Base-by-base conservation (phyloP, 345 rosid species). In the Sisymbrium irio region DNA sequence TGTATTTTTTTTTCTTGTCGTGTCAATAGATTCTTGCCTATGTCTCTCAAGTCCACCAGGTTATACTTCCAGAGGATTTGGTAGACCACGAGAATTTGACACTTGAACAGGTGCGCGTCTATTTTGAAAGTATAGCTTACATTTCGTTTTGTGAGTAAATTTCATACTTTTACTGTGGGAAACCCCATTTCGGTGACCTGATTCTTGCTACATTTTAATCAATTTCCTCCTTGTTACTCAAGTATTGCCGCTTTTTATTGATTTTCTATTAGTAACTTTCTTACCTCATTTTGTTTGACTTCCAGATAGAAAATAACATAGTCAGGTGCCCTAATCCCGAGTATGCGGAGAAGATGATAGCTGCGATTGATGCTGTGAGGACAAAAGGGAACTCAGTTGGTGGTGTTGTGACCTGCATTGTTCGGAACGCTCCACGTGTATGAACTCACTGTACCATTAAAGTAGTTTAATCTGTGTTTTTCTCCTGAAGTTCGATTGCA, bases 341-440 rank as follows among this genome's bases (percentile, higher is more conserved):
- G 77, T 92, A 88, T 79, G 99, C 99, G 0, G 91, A 95, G 79
- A 92, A 95, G 86, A 88, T 95, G 98, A 95, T 95, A 71, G 94
- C 90, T 30, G 92, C 98, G 0, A 87, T 95, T 39, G 99, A 95
- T 77, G 84, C 88, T 60, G 86, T 95, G 27, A 89, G 99, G 20
- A 85, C 81, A 20, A 87, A 75, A 81, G 98, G 99, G 59, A 91
- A 95, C 77, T 92, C 99, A 65, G 85, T 90, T 65, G 99, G 99
- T 60, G 99, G 99, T 58, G 88, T 90, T 44, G 98, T 95, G 67
- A 90, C 98, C 4, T 95, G 99, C 84, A 90, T 95, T 71, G 92
- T 88, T 65, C 89, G 89, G 82, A 92, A 92, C 78, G 82, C 82
- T 58, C 99, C 99, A 54, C 90, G 93, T 77, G 98, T 95, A 86